Base-by-base conservation (phyloP, 129 eudicot genomes). In the Pseudognaphalium luteoalbum region DNA sequence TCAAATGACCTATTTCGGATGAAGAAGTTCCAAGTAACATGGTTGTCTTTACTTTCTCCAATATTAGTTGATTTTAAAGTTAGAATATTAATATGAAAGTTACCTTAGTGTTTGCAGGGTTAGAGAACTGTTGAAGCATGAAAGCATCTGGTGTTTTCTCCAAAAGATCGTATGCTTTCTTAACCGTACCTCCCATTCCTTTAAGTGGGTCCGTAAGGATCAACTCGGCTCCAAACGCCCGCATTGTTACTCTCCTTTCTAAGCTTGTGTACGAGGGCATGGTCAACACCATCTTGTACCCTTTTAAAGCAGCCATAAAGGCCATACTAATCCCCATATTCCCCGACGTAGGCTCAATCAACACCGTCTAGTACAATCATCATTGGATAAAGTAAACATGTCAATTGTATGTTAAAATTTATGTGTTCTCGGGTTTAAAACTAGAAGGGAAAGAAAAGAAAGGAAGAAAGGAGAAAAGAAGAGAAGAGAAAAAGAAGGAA, bases 281-380 rank as follows among this genome's bases (percentile, higher is more conserved):
- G 7, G 99, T 95, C 67, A 95, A 78, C 1, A 91, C 96, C 96
- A 91, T 91, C 47, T 95, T 95, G 96, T 95, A 95, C 22, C 99
- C 99, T 88, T 95, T 95, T 83, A 95, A 83, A 17, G 99, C 97
- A 0, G 99, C 99, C 88, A 95, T 95, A 81, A 95, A 95, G 1
- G 99, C 99, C 99, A 91, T 87, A 77, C 97, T 95, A 16, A 95
- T 95, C 21, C 99, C 99, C 99, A 95, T 95, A 72, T 95, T 95
- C 14, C 99, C 99, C 0, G 97, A 95, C 7, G 99, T 95, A 2
- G 99, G 99, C 85, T 95, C 99, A 34, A 95, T 91, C 83, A 95
- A 74, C 65, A 91, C 96, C 9, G 97, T 89, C 99, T 95, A 71
- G 22, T 67, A 21, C 15, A 51, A 68, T 60, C 69, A 57, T 77